phyloP scores from a whole-genome alignment of 73 alveolate genomes.

The Tetrahymena borealis region DNA sequence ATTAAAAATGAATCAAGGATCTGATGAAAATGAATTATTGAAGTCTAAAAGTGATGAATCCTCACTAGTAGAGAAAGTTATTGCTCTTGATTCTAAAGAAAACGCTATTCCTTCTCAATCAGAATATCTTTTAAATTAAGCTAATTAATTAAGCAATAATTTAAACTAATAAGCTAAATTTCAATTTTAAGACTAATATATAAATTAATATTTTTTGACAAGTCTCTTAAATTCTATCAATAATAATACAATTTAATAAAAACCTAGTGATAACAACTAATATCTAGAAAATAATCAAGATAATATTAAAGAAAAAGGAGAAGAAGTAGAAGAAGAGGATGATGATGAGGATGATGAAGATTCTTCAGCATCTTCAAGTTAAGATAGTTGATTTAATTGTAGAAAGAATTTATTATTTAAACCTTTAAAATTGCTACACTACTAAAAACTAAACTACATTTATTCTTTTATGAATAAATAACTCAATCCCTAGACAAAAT shows the following conservation, averaged over 20 bases:
- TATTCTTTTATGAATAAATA: no score
- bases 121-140: not conserved
- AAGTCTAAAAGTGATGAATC: not conserved
- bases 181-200: not conserved
- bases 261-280: no score
- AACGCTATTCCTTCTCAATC: not conserved
- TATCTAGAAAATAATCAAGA: no score
- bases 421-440: no score
- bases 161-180: not conserved
- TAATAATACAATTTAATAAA: no score
- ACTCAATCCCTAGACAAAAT: no score
- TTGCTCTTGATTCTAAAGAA: not conserved
- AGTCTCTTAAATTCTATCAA: no score
- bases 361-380: not conserved
- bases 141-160: not conserved
- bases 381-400: not conserved
- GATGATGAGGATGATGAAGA: not conserved
- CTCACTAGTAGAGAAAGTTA: not conserved
- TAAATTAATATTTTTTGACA: no score
- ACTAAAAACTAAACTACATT: no score
- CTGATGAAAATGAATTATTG: not conserved
- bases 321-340: not conserved
- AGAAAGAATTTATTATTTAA: no score
- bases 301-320: not conserved
- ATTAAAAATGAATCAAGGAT: not conserved